phyloP scores from a whole-genome alignment of 192 early-diverging fungal species.

The Rhizophagus prolifer region DNA sequence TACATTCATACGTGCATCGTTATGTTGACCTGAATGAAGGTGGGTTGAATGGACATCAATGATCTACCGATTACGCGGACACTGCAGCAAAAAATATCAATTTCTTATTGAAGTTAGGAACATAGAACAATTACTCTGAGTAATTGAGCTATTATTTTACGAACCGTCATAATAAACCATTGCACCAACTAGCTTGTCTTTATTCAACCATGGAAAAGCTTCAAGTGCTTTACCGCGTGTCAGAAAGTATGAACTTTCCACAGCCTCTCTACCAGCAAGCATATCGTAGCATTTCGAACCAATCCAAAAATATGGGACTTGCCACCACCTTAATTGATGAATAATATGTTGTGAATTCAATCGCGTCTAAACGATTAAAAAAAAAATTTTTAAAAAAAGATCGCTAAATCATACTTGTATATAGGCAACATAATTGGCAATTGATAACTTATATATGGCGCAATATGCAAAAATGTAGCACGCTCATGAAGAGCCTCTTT shows the following conservation, averaged over 20 bases:
- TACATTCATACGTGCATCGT: constrained; percentile 97
- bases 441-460: constrained; percentile 91
- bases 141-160: background rate
- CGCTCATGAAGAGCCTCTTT: constrained; percentile 95
- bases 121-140: constrained; percentile 10
- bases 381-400: background rate
- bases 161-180: constrained; percentile 94
- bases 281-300: constrained; percentile 93
- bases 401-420: constrained; percentile 63
- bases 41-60: constrained; percentile 1
- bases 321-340: constrained; percentile 73
- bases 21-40: constrained; percentile 75
- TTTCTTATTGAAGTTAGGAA: constrained; percentile 8
- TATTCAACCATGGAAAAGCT: constrained; percentile 93
- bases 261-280: constrained; percentile 80
- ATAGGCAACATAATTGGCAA: constrained; percentile 95
- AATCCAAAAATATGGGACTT: constrained; percentile 94
- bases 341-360: constrained; percentile 15
- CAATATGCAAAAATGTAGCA: constrained; percentile 88
- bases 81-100: constrained; percentile 7
- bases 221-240: constrained; percentile 84
- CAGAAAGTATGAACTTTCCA: constrained; percentile 83
- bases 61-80: constrained; percentile 1
- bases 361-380: background rate
- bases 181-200: constrained; percentile 85